phyloP scores from a whole-genome alignment of 2,329 filamentous ascomycete genomes.

The Alternaria sp. region DNA sequence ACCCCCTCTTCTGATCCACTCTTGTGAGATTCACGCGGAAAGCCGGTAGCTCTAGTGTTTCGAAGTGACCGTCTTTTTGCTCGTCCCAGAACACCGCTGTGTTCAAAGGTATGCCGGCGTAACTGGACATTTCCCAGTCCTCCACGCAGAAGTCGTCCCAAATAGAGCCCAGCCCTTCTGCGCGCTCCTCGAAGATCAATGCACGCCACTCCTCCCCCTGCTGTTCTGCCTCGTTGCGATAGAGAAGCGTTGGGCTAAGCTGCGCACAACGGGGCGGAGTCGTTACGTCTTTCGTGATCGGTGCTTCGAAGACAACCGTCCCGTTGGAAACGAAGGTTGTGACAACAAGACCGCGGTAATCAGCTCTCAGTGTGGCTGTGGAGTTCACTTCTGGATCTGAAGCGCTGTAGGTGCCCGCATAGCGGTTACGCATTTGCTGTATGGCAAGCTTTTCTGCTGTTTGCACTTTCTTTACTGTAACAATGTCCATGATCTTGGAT shows the following conservation, averaged over 20 bases:
- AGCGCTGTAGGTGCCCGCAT: slow-evolving; percentile 36
- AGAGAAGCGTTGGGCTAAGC: slow-evolving; percentile 38
- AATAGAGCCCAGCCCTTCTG: slow-evolving; percentile 13
- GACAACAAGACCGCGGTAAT: slow-evolving; percentile 38
- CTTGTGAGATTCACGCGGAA: slow-evolving; percentile 40
- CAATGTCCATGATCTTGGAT: slow-evolving; percentile 36
- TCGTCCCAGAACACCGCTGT: slow-evolving; percentile 47
- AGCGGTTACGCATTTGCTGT: slow-evolving; percentile 32
- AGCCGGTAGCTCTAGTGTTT: slow-evolving; percentile 40
- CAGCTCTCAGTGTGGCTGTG: slow-evolving; percentile 31
- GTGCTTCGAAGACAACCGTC: slow-evolving; percentile 28
- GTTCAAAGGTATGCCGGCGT: slow-evolving; percentile 44
- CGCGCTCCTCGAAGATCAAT: slow-evolving; percentile 22
- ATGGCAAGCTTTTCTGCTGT: slow-evolving; percentile 44
- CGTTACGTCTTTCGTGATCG: not conserved
- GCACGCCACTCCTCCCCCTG: slow-evolving; percentile 48
- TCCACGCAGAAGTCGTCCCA: slow-evolving; percentile 49
- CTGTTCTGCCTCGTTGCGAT: slow-evolving; percentile 30
- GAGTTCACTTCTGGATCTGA: slow-evolving; percentile 31
- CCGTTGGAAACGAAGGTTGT: slow-evolving; percentile 39
- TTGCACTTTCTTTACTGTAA: slow-evolving; percentile 38
- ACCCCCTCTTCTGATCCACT: not conserved
- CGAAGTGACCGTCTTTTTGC: slow-evolving; percentile 17
- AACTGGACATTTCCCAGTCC: slow-evolving; percentile 40
- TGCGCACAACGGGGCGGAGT: slow-evolving; percentile 24